Evolutionary conservation across 2,329 filamentous ascomycete species (phyloP), one percentile per base, ranked within the genome.

Genomic region (Monilinia laxa): DNA sequence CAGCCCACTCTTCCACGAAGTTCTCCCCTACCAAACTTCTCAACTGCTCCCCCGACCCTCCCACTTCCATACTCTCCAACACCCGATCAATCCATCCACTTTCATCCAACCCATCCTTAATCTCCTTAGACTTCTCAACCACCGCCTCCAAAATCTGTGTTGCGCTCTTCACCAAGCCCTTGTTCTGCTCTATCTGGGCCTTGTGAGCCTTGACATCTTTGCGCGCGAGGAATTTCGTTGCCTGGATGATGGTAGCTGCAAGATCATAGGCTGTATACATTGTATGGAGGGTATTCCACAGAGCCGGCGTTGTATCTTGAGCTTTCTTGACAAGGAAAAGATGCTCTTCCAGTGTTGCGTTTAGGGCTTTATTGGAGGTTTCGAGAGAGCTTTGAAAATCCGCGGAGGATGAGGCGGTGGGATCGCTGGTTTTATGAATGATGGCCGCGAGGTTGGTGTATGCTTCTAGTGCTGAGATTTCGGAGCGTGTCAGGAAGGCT

Each of bases 1-100:
- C 73, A 42, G 76, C 75, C 75, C 74, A 77, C 38, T 71, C 71
- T 67, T 77, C 76, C 67, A 76, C 66, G 49, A 75, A 74, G 40
- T 71, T 69, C n/a, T 74, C 73, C 62, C 72, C 74, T 12, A 75
- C 60, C 23, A 72, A 38, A 20, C 67, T 60, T 40, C 68, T 71
- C 57, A 74, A 55, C n/a, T 68, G 63, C n/a, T 68, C 68, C 11
- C 67, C 67, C 28, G 73, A 52, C 5, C 47, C 57, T 20, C 28
- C 40, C 31, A 64, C 60, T 28, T 65, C 58, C 47, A 73, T 67
- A 62, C 62, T 67, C 16, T 74, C 72, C 6, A 76, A 64, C 0
- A 76, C 70, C 53, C 68, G 73, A 64, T 77, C 76, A 58, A 77
- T 76, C 75, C 73, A 77, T 4, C 75, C 75, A 23, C 75, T 72